Evolutionary conservation across 345 rosid genomes (phyloP).

Genomic region (Eucalyptus polybractea): DNA sequence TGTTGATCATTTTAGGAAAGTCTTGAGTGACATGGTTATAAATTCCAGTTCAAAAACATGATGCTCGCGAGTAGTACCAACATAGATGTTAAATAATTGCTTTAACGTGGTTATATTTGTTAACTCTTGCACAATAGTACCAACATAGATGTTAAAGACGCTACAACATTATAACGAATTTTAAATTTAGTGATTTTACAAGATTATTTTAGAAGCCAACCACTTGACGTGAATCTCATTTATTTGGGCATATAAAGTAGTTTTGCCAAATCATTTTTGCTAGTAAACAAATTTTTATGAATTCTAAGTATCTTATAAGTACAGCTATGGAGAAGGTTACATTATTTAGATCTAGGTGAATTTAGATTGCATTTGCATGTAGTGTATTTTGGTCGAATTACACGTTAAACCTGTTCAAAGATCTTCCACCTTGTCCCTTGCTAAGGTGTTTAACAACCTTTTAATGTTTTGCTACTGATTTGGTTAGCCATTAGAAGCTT

Average conservation of each 20-base stretch:
- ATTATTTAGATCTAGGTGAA: neutral
- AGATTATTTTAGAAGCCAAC: neutral
- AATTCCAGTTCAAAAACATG: neutral
- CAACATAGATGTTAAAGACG: neutral
- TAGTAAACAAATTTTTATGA: neutral
- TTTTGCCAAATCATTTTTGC: neutral
- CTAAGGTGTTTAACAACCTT: no score
- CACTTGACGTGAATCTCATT: neutral
- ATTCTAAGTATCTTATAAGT: neutral
- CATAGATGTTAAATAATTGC: no score
- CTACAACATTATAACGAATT: neutral
- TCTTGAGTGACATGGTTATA: neutral
- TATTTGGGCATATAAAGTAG: neutral
- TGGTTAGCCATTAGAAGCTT: no score
- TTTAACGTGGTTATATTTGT: neutral
- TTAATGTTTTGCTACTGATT: no score
- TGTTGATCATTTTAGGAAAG: neutral
- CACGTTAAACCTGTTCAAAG: no score
- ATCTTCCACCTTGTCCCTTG: no score
- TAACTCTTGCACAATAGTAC: neutral
- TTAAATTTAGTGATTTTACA: neutral
- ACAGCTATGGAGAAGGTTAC: neutral
- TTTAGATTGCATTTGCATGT: neutral
- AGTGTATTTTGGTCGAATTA: no score
- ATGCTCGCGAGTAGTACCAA: neutral